Evolutionary conservation across 768 basidiomycete species (phyloP).

Genomic region (Gymnopilus dilepis): DNA sequence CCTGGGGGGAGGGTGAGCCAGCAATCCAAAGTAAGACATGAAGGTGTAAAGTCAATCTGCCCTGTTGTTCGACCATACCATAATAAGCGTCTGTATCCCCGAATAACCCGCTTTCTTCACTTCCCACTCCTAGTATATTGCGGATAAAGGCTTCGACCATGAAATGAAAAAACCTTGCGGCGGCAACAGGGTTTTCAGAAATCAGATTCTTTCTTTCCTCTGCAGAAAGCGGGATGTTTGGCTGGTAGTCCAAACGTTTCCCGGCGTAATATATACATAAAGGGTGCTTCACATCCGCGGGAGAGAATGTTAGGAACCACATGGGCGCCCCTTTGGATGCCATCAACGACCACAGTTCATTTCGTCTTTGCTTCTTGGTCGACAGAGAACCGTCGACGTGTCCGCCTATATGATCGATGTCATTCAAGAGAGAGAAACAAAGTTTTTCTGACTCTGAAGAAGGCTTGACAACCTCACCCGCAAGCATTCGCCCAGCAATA

Average conservation of each 20-base stretch:
- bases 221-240: constrained; percentile 2
- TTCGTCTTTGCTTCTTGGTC: constrained; percentile 31
- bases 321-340: constrained; percentile 31
- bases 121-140: constrained; percentile 31
- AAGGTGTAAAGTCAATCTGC: constrained; percentile 39
- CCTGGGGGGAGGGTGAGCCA: constrained; percentile 31
- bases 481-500: constrained; percentile 23
- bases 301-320: constrained; percentile 44
- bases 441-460: constrained; percentile 24
- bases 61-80: constrained; percentile 47
- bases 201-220: constrained; percentile 13
- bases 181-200: constrained; percentile 22
- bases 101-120: constrained; percentile 28
- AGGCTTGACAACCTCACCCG: constrained; percentile 26
- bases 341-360: constrained; percentile 39
- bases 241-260: constrained; percentile 27
- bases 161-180: constrained; percentile 36
- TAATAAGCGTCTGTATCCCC: constrained; percentile 38
- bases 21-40: constrained; percentile 42
- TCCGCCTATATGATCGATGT: constrained; percentile 33
- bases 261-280: constrained; percentile 37
- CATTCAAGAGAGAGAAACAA: constrained; percentile 30
- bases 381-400: constrained; percentile 32
- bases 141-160: constrained; percentile 35
- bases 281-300: constrained; percentile 38